Evolutionary conservation across 129 eudicot genomes (phyloP).

Genomic region (Ambrosia trifida): DNA sequence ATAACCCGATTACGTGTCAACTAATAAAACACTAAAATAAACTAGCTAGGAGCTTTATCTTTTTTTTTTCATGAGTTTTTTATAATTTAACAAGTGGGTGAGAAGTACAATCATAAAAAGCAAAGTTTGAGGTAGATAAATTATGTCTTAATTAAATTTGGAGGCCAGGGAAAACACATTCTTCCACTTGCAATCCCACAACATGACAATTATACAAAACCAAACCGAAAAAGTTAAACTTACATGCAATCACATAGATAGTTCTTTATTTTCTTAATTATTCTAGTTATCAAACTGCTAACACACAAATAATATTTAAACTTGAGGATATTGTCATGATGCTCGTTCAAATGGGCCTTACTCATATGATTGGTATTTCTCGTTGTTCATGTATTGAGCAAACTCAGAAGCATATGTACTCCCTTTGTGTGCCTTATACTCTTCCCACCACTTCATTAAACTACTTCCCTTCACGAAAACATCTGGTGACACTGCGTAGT

Average conservation of each 20-base stretch:
- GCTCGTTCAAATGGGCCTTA: not conserved
- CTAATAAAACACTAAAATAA: no score
- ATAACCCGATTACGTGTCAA: no score
- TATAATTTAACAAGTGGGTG: not conserved
- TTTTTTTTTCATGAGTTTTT: not conserved
- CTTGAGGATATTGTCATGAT: not conserved
- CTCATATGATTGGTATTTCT: not conserved
- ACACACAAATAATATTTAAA: not conserved
- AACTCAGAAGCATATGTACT: constrained; percentile 23
- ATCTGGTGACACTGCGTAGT: constrained; percentile 34
- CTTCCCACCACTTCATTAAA: constrained; percentile 51
- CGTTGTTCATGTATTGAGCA: constrained; percentile 32
- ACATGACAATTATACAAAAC: no score
- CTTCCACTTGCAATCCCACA: no score
- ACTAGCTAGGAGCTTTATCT: not conserved
- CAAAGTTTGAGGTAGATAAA: not conserved
- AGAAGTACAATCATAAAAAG: no score
- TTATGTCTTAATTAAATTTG: no score
- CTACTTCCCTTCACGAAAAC: constrained; percentile 35
- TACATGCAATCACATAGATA: not conserved
- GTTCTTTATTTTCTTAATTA: no score
- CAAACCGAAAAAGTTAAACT: not conserved
- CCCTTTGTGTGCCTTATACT: constrained; percentile 22
- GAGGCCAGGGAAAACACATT: no score
- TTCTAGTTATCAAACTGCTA: no score